Evolutionary conservation across 345 rosid species (phyloP), one percentile per base, ranked within the genome.

Genomic region (rapeseed (Brassica napus)): DNA sequence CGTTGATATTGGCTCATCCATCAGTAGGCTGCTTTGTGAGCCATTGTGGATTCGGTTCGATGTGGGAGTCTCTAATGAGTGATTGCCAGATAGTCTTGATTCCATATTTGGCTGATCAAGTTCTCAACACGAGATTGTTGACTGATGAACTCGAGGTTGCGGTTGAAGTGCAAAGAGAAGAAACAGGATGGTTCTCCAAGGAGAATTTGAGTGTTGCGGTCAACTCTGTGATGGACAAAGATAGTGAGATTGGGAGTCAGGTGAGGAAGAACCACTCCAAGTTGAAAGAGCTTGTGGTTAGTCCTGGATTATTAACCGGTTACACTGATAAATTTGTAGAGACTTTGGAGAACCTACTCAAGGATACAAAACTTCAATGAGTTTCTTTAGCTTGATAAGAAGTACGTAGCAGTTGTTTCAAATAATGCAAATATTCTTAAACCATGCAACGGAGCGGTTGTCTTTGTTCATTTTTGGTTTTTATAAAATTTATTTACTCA

Each of bases 61-160:
- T 83, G 85, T 86, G 85, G 91, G 89, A 85, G 55, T 74, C 85
- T 67, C 73, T 86, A 39, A n/a, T 78, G 68, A 78, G 82, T 54
- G 78, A 80, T 34, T 80, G 86, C 12, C 85, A 74, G 47, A 71
- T 85, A 68, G 84, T 88, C 4, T 75, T 82, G 73, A 60, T 88
- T 64, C 89, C 89, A 2, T 72, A 65, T 42, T 34, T 86, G 28
- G 39, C 64, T 34, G 89, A 88, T 70, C 91, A 88, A 37, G 77
- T 85, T 12, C 35, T 88, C 79, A 83, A 65, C 68, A 68, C 89
- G 0, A 88, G 87, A 65, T 52, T 86, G 39, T 12, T 83, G 81
- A 82, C 49, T 0, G 78, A 82, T 4, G 24, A 23, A 23, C 24
- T 23, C 24, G 24, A 23, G 24, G 24, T 23, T 23, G 24, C 24